A percentile compares a stretch with the other conserved stretches of the same genome.
These are phyloP conservation scores for Leccinum barrowsii DNA, from an alignment of 768 basidiomycete species.

Conservation along the genomic window DNA sequence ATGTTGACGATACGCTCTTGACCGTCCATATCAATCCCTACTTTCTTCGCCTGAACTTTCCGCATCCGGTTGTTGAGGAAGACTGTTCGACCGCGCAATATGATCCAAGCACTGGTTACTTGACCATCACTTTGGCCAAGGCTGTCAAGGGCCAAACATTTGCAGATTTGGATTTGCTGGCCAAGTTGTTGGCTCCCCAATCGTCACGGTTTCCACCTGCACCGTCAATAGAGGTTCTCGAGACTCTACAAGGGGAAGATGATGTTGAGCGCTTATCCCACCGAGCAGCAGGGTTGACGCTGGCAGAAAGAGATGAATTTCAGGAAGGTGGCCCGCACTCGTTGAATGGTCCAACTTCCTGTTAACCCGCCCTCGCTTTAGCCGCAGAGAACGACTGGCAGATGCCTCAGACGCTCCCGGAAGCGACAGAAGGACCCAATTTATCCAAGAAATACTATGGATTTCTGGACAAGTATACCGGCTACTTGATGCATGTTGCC, in stretches of 20 bases:
- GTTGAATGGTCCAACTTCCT: not conserved
- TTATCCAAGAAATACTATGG: conserved; percentile 58
- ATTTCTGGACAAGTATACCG: conserved; percentile 70
- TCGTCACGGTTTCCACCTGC: conserved; percentile 32
- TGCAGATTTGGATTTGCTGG: conserved; percentile 72
- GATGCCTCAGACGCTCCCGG: conserved; percentile 59
- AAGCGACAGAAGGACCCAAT: conserved; percentile 35
- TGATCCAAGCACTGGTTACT: conserved; percentile 73
- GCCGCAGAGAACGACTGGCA: conserved; percentile 81
- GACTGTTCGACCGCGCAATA: conserved; percentile 65
- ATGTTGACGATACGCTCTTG: conserved; percentile 67
- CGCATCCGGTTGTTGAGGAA: conserved; percentile 62
- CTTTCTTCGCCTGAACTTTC: conserved; percentile 76
- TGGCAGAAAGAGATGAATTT: conserved; percentile 54
- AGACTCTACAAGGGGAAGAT: conserved; percentile 23
- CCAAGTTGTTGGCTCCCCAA: conserved; percentile 72
- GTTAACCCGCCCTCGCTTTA: conserved; percentile 30
- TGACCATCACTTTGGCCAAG: conserved; percentile 73
- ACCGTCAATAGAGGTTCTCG: conserved; percentile 59
- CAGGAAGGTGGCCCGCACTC: conserved; percentile 43
- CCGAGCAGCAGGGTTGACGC: conserved; percentile 42
- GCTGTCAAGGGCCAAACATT: conserved; percentile 63
- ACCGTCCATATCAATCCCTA: conserved; percentile 81
- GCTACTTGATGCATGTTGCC: conserved; percentile 70
- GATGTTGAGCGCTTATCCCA: conserved; percentile 41